A percentile compares a stretch with the other conserved stretches of the same genome.
Evolutionary conservation across 768 basidiomycete genomes (phyloP).

Genomic region (Favolaschia claudopus): DNA sequence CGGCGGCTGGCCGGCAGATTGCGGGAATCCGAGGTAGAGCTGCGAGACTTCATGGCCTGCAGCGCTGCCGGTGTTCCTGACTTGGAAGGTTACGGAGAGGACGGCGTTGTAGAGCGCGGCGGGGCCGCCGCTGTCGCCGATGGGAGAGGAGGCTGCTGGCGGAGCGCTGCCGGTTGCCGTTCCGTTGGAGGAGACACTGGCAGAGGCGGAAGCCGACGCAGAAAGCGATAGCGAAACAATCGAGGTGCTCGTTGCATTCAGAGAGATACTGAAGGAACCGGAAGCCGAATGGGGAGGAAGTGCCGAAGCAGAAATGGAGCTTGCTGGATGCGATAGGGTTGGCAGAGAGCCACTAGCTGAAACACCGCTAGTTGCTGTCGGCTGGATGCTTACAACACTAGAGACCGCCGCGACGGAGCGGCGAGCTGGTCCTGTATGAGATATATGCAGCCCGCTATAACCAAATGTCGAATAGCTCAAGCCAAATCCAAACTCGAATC

Average conservation of each 20-base stretch:
- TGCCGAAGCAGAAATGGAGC: not conserved
- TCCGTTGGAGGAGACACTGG: conserved; percentile 4
- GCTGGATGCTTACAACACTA: no score
- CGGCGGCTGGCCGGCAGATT: conserved; percentile 39
- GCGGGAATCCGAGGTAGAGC: conserved; percentile 34
- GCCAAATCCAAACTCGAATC: conserved; percentile 42
- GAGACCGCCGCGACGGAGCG: no score
- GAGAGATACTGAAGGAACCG: not conserved
- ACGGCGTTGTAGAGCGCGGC: conserved; percentile 34
- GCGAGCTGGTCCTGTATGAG: not conserved
- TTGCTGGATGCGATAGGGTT: not conserved
- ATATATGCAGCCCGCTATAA: conserved; percentile 39
- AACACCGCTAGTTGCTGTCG: not conserved
- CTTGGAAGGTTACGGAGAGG: conserved; percentile 40
- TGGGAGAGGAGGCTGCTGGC: conserved; percentile 5
- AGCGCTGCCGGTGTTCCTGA: conserved; percentile 44
- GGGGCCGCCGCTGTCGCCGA: conserved; percentile 6
- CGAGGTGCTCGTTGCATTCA: no score
- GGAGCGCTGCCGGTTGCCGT: conserved; percentile 11
- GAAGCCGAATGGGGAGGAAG: not conserved
- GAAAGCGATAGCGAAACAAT: not conserved
- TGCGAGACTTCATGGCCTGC: conserved; percentile 33
- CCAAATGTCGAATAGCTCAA: conserved; percentile 53
- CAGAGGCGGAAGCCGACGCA: conserved; percentile 15
- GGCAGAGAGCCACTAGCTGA: not conserved